Conservation (phyloP, 164 flowering plant species). For the Tetracentron sinense region DNA sequence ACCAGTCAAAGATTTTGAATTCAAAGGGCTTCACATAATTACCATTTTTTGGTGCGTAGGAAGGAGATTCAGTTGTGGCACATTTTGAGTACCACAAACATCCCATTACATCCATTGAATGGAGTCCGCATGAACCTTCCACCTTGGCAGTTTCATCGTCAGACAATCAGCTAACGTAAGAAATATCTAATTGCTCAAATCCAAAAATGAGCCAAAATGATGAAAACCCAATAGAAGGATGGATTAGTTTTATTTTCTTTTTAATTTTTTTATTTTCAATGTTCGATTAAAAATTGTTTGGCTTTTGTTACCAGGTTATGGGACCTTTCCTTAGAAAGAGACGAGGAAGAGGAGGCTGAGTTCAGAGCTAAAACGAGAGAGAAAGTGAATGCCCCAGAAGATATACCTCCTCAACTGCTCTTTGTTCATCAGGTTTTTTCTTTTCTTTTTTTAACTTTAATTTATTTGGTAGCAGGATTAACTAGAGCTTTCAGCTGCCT, state of each 20-base stretch:
- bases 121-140: slow-evolving; percentile 93
- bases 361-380: slow-evolving; percentile 67
- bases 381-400: slow-evolving; percentile 70
- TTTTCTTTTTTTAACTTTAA: not conserved
- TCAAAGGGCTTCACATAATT: no score
- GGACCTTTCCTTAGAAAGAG: slow-evolving; percentile 91
- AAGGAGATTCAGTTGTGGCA: slow-evolving; percentile 68
- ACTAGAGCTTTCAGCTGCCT: not conserved
- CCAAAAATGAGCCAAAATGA: not conserved
- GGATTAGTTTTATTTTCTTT: not conserved
- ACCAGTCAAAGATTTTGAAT: no score
- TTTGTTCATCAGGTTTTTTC: slow-evolving; percentile 83
- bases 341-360: slow-evolving; percentile 96
- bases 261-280: no score
- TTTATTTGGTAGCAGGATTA: not conserved
- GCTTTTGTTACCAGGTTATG: slow-evolving; percentile 56
- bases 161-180: slow-evolving; percentile 95
- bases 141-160: slow-evolving; percentile 81
- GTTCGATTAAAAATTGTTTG: not conserved
- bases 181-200: not conserved
- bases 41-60: slow-evolving; percentile 32
- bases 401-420: slow-evolving; percentile 92
- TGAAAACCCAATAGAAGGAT: not conserved
- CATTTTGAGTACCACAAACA: slow-evolving; percentile 89
- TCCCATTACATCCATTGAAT: slow-evolving; percentile 87